Evolutionary conservation across 176 grass and related monocot species (phyloP), one percentile per base, ranked within the genome.

Genomic region (Lolium multiflorum): DNA sequence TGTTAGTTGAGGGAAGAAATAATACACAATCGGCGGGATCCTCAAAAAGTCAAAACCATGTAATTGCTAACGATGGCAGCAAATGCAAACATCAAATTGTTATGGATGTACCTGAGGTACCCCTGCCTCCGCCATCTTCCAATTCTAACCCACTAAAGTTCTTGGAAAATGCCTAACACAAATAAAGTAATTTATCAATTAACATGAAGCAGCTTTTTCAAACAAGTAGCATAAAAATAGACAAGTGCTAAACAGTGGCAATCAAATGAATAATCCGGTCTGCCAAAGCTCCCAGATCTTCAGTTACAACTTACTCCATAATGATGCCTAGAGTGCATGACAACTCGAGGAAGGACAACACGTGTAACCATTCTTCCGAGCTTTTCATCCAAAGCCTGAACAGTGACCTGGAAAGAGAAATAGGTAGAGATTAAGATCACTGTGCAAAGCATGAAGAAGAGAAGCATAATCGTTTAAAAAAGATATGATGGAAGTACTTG

Each of bases 291-390:
- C n/a, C 9, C 26, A 67, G 7, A 38, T 88, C 85, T 82, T 78
- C 71, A 74, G 31, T 82, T 77, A 82, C 20, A 82, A 85, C 94
- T 94, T 84, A 99, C 97, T 77, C 90, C 94, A 85, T 99, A 99
- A 77, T 99, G 97, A 92, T 99, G 90, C 72, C 97, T 99, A 61
- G 97, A 94, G 77, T 96, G 92, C 97, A 99, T 99, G 77, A 99
- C 91, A 88, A 99, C 97, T 61, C 92, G 88, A 67, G 97, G 97
- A 86, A 99, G 92, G 74, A 93, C 92, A 64, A 99, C 89, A 73
- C 92, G 93, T 6, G 94, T 99, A 79, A 96, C 92, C 84, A 91
- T 91, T 81, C 94, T 93, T 73, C 97, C 97, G 76, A 99, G 94
- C 80, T 96, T 99, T 89, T 99, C 92, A 50, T 96, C 94, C 89